phyloP scores from a whole-genome alignment of 176 grass and related monocot species.

The Hordeum marinum region DNA sequence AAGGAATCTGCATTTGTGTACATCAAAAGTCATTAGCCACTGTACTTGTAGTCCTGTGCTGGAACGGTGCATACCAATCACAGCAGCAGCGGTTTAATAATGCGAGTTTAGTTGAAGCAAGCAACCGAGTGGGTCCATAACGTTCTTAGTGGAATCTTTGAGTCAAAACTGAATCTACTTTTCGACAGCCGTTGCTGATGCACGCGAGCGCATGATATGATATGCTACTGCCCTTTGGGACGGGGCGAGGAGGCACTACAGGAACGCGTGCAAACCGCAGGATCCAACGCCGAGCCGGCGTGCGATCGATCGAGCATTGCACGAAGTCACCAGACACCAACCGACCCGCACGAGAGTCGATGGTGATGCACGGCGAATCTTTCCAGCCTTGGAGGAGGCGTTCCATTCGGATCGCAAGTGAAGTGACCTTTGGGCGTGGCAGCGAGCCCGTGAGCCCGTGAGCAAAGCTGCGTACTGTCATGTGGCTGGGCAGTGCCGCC shows the following conservation, averaged over 20 bases:
- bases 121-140: no score
- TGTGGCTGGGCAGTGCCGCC: not conserved
- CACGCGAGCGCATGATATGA: no score
- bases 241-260: not conserved
- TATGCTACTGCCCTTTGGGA: not conserved
- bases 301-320: not conserved
- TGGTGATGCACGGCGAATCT: not conserved
- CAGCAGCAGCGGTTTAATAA: no score
- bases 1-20: slow-evolving; percentile 36
- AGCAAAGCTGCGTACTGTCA: not conserved
- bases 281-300: no score
- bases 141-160: not conserved
- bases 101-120: no score
- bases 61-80: no score
- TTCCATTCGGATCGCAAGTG: not conserved
- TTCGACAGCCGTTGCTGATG: no score
- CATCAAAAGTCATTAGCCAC: not conserved
- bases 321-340: not conserved
- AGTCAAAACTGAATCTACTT: not conserved
- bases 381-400: not conserved
- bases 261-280: not conserved
- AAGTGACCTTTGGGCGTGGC: not conserved
- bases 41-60: not conserved
- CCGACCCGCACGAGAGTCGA: not conserved
- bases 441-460: not conserved